Base-by-base conservation (phyloP, 1,139 yeast species). In the Candida labiduridarum region DNA sequence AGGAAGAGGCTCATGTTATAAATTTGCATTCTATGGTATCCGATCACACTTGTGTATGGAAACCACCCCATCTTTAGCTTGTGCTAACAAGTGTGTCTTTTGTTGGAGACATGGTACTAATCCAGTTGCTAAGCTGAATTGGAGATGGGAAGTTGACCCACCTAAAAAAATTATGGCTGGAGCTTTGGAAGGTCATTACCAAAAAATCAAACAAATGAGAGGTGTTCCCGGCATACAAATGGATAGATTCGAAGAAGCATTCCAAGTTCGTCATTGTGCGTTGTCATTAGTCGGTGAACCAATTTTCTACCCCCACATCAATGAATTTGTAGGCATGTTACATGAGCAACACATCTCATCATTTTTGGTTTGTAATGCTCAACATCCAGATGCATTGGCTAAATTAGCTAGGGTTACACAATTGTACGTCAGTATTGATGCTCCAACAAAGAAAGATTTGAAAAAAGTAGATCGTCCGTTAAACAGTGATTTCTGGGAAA, bases 101-200 rank as follows among this genome's bases (percentile, higher is more conserved):
- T 91, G 98, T 70, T 91, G 98, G 98, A 80, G 98, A 65, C 97
- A 92, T 64, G 97, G 97, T 45, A 91, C 97, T 3, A 92, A 91
- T 61, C 98, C 98, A 0, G 97, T 92, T 1, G 97, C 97, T 27
- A 91, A 96, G 43, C 87, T 87, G 59, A 76, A 75, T 55, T 91
- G 97, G 97, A 78, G 97, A 63, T 91, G 97, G 97, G 94, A 89
- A 61, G 87, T 90, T 25, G 97, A 91, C 67, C 85, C 87, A 19
- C 97, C 97, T 0, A 94, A 89, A 60, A 84, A 77, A 54, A 89
- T 91, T 48, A 67, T 91, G 55, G 83, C 87, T 48, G 97, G 97
- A 33, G 97, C 97, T 1, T 71, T 91, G 47, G 84, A 80, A 58
- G 97, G 96, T 3, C 97, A 91, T 65, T 91, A 91, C 67, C 84